Evolutionary conservation across 2,329 filamentous ascomycete species (phyloP), one percentile per base, ranked within the genome.

Genomic region (Aspergillus phoenicis): DNA sequence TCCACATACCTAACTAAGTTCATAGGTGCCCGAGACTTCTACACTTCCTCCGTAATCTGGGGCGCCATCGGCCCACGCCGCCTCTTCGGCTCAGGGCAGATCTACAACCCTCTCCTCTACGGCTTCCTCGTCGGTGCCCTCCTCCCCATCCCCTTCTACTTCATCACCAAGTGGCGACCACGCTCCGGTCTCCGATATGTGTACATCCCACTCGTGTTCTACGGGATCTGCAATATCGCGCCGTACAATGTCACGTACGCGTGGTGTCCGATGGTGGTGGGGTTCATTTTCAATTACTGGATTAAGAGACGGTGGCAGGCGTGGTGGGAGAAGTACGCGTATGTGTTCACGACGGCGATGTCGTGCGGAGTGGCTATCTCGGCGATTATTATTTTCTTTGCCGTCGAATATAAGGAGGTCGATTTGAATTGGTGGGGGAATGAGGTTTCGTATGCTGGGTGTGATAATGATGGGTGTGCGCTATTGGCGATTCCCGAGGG

Each of bases 181-280:
- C 41, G 51, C 3, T 49, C 52, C 43, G 13, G 17, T 8, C 30
- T 55, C 5, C 47, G 52, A 7, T 55, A 56, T 3, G 41, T 60
- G 10, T 53, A 60, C 33, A 45, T 47, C 2, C 52, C 54, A 4
- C 43, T 60, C 2, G 15, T 56, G 1, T 39, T 56, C 4, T 38
- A 15, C n/a, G 58, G 59, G 1, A 30, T 30, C 2, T 20, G 30
- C 13, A 8, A 49, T 28, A 28, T 49, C n/a, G 24, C 59, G 1
- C 59, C 59, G 5, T 61, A 61, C 26, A 61, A 61, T 26, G 28
- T 58, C 2, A 56, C 22, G 10, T 61, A 61, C 43, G 43, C 51
- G 26, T 61, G 54, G 59, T 24, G 53, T 5, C 52, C 59, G 8
- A 13, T 54, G 30, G 52, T 54, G 5, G 52, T 54, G 7, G 52